Base-by-base conservation (phyloP, 2,329 filamentous ascomycete genomes). In the Fusarium miscanthi region DNA sequence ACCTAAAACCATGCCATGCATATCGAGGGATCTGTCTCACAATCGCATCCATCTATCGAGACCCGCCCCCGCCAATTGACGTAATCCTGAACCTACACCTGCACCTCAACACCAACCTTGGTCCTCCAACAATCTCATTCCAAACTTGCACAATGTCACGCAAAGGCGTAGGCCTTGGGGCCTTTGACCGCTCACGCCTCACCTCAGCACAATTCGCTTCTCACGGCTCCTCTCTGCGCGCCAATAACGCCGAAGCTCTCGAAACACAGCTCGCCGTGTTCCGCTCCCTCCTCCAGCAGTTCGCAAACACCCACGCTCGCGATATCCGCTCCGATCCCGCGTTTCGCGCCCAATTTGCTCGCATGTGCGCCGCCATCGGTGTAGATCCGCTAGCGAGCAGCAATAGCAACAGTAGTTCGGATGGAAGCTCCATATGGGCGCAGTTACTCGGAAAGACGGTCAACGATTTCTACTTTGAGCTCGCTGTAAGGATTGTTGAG, bases 381-480 rank as follows among this genome's bases (percentile, higher is more conserved):
- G 94, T 99, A 17, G 96, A 99, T 81, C 97, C 96, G 5, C 87
- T 99, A 23, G 94, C 94, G 35, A 81, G 80, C 70, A 84, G 80
- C 81, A 78, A 76, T 53, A 73, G 73, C 53, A 65, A 66, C 31
- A 82, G 82, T 45, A 84, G 82, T 51, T 83, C 85, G 23, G 86
- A 85, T 10, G 86, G 83, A 3, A 89, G 89, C 23, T 96, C 92
- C 65, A 91, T 98, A 66, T 98, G 96, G 95, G 93, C 94, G 13
- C 95, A 98, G 84, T 89, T 98, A 70, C 87, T 98, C 25, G 96
- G 96, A 35, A 90, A 93, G 66, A 94, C 91, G 77, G 95, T 99
- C 75, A 97, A 98, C 80, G 96, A 99, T 82, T 99, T 99, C 80
- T 99, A 98, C 84, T 98, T 98, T 82, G 95, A 97, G 85, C 90